phyloP scores from a whole-genome alignment of 129 eudicot species.

The Artemisia tridentata region DNA sequence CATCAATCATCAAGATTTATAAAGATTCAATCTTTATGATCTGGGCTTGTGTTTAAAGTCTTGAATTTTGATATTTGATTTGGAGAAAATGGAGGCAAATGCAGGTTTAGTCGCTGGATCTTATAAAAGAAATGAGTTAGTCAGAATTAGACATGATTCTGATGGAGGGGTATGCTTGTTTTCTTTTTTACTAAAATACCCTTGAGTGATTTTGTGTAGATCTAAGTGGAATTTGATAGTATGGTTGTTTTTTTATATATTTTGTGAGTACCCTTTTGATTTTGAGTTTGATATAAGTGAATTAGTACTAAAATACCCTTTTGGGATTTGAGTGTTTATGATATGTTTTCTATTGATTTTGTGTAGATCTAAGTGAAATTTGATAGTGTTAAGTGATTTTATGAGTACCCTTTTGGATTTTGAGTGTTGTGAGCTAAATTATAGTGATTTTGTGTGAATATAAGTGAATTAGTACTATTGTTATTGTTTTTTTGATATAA shows the following conservation, averaged over 20 bases:
- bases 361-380: slow-evolving; percentile 22
- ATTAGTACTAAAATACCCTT: slow-evolving; percentile 15
- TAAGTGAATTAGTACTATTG: slow-evolving; percentile 21
- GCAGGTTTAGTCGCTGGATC: slow-evolving; percentile 93
- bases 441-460: slow-evolving; percentile 22
- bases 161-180: slow-evolving; percentile 60
- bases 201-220: slow-evolving; percentile 20
- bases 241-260: slow-evolving; percentile 6
- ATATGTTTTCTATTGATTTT: background rate
- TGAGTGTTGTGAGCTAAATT: background rate
- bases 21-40: slow-evolving; percentile 6
- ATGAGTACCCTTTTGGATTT: slow-evolving; percentile 13
- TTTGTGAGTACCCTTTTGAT: slow-evolving; percentile 5
- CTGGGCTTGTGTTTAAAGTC: background rate
- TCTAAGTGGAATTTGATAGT: slow-evolving; percentile 20
- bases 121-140: slow-evolving; percentile 68
- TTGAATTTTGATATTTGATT: slow-evolving; percentile 7
- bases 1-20: slow-evolving; percentile 2
- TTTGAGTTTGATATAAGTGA: slow-evolving; percentile 19
- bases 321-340: slow-evolving; percentile 12
- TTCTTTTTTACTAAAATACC: slow-evolving; percentile 13
- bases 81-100: slow-evolving; percentile 58
- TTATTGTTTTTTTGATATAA: slow-evolving; percentile 1
- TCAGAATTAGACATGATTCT: slow-evolving; percentile 75
- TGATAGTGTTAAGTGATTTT: no score